Evolutionary conservation across 2,329 filamentous ascomycete genomes (phyloP).

Genomic region (Pseudocercospora fijiensis): DNA sequence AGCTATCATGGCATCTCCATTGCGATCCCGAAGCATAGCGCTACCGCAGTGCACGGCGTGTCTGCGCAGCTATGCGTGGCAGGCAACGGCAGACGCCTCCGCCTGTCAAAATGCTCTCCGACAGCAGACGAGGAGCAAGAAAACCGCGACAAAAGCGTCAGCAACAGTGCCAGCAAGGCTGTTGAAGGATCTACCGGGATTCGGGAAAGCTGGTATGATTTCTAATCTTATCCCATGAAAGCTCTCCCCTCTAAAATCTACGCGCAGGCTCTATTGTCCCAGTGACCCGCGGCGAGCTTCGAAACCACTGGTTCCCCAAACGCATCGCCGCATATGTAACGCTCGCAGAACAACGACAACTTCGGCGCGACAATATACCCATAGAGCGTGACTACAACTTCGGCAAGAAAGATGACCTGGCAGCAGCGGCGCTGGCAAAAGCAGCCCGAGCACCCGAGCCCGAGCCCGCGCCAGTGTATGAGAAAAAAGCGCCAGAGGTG

Average conservation of each 20-base stretch:
- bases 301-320: slow-evolving; percentile 55
- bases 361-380: slow-evolving; percentile 46
- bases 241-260: not conserved
- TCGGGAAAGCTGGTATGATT: slow-evolving; percentile 48
- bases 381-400: slow-evolving; percentile 52
- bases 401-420: slow-evolving; percentile 20
- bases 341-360: slow-evolving; percentile 44
- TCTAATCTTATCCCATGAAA: not conserved
- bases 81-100: slow-evolving; percentile 14
- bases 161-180: slow-evolving; percentile 52
- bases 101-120: slow-evolving; percentile 16
- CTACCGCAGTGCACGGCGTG: slow-evolving; percentile 36
- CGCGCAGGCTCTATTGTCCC: slow-evolving; percentile 54
- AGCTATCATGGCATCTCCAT: slow-evolving; percentile 27
- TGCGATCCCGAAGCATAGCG: slow-evolving; percentile 26
- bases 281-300: slow-evolving; percentile 54
- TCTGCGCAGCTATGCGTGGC: slow-evolving; percentile 31
- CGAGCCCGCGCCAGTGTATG: slow-evolving; percentile 16
- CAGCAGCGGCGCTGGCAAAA: slow-evolving; percentile 7
- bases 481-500: slow-evolving; percentile 35
- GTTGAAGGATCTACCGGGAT: slow-evolving; percentile 53
- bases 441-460: slow-evolving; percentile 24
- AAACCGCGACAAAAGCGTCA: slow-evolving; percentile 36
- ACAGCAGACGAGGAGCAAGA: slow-evolving; percentile 40
- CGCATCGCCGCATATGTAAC: slow-evolving; percentile 55